Evolutionary conservation across 1,284 basidiomycete genomes (phyloP), one percentile per base, ranked within the genome.

Genomic region (Ustilago trichophora): DNA sequence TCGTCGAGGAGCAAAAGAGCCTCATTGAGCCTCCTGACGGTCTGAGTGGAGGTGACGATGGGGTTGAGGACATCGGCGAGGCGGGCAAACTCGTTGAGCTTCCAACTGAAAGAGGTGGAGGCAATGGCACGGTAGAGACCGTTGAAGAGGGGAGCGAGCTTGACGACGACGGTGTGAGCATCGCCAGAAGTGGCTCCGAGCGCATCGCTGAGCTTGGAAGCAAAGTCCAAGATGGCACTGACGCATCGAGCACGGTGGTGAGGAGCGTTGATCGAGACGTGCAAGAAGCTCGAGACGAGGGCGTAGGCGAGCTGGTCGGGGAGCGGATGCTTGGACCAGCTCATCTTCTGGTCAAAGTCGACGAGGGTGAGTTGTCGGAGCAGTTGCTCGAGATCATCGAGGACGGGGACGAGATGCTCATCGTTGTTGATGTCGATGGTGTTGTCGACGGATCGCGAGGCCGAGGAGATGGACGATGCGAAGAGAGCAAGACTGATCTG

Each of bases 101-200:
- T 86, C 91, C 92, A 94, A 19, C 86, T 83, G 75, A 90, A 93
- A 1, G 87, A 85, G 2, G 88, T 88, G 12, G 89, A 89, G 38
- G 88, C 90, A 57, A 93, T 86, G 12, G 92, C 91, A 29, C 92
- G 87, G 79, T 93, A 92, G 33, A 93, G 84, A 12, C 92, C 92
- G 80, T 95, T 91, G 53, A 95, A 85, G 24, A 90, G 87, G 10
- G 93, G 92, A 18, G 88, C 88, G 43, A 89, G 63, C 43, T 68
- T 83, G 71, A 91, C 90, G 0, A 88, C 88, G 16, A 94, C 83
- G 27, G 90, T 85, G 65, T 88, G 85, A 26, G 88, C 83, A 2
- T 90, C 91, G 90, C 73, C 46, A 8, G 68, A 18, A 12, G 58
- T 41, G 25, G 64, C 60, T 49, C 44, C 38, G 36, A 66, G 62